Conservation (phyloP, 306 rosid species). For the Sindora glabra region DNA sequence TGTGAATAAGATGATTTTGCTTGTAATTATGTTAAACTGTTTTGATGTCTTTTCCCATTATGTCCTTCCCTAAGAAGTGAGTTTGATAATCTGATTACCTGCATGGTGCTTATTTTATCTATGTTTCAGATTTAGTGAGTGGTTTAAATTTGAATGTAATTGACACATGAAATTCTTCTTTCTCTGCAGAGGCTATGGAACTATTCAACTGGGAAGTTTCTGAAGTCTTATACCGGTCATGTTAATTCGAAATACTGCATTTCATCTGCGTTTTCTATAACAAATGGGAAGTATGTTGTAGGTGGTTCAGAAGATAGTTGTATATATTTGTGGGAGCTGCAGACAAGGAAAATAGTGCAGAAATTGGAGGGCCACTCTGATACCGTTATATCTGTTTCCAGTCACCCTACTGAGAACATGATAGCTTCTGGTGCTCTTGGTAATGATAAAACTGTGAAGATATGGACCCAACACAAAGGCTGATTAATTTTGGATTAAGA, state of each 20-base stretch:
- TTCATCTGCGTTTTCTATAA: slow-evolving; percentile 68
- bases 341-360: slow-evolving; percentile 67
- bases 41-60: neutral
- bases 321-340: slow-evolving; percentile 86
- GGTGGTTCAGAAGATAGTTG: slow-evolving; percentile 88
- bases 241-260: slow-evolving; percentile 78
- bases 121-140: neutral
- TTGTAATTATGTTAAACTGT: neutral
- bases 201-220: slow-evolving; percentile 81
- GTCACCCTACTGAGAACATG: slow-evolving; percentile 87
- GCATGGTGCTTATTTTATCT: neutral
- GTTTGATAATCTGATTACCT: too few relatives aligned
- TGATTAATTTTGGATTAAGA: slow-evolving; percentile 22
- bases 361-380: slow-evolving; percentile 93
- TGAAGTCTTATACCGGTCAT: slow-evolving; percentile 83
- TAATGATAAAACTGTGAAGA: slow-evolving; percentile 79
- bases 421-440: slow-evolving; percentile 95
- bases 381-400: slow-evolving; percentile 76
- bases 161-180: neutral
- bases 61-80: too few relatives aligned
- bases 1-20: neutral
- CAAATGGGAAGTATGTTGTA: slow-evolving; percentile 83
- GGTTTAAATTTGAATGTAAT: neutral
- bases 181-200: slow-evolving; percentile 88
- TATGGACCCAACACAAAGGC: slow-evolving; percentile 73